phyloP scores from a whole-genome alignment of 1,284 basidiomycete genomes.

The Cryptococcus hybrid region DNA sequence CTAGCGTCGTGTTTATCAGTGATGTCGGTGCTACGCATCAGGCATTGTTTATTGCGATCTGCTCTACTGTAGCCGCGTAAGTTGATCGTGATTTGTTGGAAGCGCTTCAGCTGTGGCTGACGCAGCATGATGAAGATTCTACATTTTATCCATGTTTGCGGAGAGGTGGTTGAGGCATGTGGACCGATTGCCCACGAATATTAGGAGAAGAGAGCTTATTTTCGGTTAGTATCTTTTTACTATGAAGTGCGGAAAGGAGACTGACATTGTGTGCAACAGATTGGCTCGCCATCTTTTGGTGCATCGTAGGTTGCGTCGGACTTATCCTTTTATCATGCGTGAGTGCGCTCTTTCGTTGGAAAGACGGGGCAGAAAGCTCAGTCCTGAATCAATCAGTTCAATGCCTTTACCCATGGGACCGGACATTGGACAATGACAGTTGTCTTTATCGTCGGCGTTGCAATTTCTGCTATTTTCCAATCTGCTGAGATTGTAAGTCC shows the following conservation, averaged over 20 bases:
- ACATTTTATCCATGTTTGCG: slow-evolving; percentile 50
- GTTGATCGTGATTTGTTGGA: slow-evolving; percentile 4
- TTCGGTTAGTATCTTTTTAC: slow-evolving; percentile 28
- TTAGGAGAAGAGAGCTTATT: slow-evolving; percentile 45
- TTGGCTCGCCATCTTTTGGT: slow-evolving; percentile 51
- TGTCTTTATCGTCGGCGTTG: slow-evolving; percentile 54
- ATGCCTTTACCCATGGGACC: slow-evolving; percentile 50
- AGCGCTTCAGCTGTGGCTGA: background rate
- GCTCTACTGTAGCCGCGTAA: slow-evolving; percentile 27
- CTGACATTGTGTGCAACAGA: slow-evolving; percentile 28
- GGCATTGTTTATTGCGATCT: slow-evolving; percentile 50
- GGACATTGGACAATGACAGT: slow-evolving; percentile 55
- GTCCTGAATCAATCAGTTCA: slow-evolving; percentile 26
- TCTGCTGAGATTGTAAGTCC: slow-evolving; percentile 50
- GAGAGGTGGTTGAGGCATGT: slow-evolving; percentile 54
- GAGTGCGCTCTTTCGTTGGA: slow-evolving; percentile 14
- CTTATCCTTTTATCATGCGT: slow-evolving; percentile 52
- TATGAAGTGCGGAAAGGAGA: background rate
- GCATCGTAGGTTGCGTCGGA: slow-evolving; percentile 48
- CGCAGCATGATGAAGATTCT: slow-evolving; percentile 18
- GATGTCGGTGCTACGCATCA: slow-evolving; percentile 52
- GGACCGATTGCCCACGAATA: slow-evolving; percentile 53
- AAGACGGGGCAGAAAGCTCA: background rate
- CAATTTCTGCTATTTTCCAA: slow-evolving; percentile 54
- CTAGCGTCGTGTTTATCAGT: slow-evolving; percentile 52